Base-by-base conservation (phyloP, 2,329 filamentous ascomycete species). In the Tolypocladium pustulatum region DNA sequence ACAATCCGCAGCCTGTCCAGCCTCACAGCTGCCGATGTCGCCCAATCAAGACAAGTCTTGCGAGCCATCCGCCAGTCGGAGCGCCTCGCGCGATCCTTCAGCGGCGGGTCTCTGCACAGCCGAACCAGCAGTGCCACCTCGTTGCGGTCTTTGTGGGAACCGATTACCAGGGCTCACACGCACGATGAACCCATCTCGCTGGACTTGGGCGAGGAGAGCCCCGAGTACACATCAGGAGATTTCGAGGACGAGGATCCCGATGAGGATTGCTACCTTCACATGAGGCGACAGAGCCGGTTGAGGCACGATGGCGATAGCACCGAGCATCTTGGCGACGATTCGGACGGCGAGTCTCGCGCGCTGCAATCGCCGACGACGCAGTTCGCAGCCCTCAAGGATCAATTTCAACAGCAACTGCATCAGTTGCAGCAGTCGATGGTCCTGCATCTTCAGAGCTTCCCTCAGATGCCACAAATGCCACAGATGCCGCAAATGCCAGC, bases 391-490 rank as follows among this genome's bases (percentile, higher is more conserved):
- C 82, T 90, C 73, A 85, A 87, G 65, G 88, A 91, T 58, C 88
- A 92, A 59, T 73, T 93, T 25, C 80, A 86, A 32, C 81, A 86
- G 22, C 89, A 91, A 67, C 79, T 92, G 54, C 86, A 92, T 59
- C 86, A 91, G 60, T 80, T 92, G 66, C 90, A 91, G 67, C 86
- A 90, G 68, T 84, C 80, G 53, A 81, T 90, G 76, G 79, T 83
- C 40, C 76, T 85, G 70, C 81, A 85, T 53, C 77, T 90, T 65
- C 86, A 87, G 55, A 87, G 87, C 56, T 62, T 75, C 37, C 78
- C 73, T 41, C 80, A 84, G 65, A 80, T n/a, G n/a, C n/a, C n/a
- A n/a, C n/a, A n/a, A n/a, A n/a, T 49, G 37, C 78, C 73, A 40
- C 80, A 84, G 43, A 49, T 90, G 67, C 80, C 85, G 20, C 81